Conservation (phyloP, 495 filamentous ascomycete genomes). For the Thermochaetoides thermophila region DNA sequence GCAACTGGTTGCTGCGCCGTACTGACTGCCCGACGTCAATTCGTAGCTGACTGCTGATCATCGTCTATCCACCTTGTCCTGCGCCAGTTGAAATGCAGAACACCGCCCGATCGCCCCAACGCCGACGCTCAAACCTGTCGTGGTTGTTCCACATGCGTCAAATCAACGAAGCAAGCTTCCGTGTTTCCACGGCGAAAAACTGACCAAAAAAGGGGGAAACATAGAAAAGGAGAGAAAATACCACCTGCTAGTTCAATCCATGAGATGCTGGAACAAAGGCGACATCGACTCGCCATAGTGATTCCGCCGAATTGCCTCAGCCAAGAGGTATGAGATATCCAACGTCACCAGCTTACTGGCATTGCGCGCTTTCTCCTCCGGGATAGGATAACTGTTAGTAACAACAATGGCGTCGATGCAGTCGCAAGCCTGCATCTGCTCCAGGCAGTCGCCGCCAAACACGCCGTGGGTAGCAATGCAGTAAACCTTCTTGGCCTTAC, state of each 20-base stretch:
- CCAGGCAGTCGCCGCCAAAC: constrained; percentile 77
- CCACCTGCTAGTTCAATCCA: constrained; percentile 30
- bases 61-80: constrained; percentile 9
- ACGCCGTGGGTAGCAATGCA: constrained; percentile 95
- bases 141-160: constrained; percentile 6
- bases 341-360: constrained; percentile 78
- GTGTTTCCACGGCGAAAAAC: constrained; percentile 2
- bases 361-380: constrained; percentile 48
- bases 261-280: constrained; percentile 60
- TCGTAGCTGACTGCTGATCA: constrained; percentile 21
- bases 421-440: constrained; percentile 78
- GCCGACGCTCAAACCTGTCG: constrained; percentile 19
- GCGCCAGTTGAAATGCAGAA: constrained; percentile 7
- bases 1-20: constrained; percentile 3
- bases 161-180: constrained; percentile 1
- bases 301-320: constrained; percentile 88
- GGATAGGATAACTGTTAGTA: constrained; percentile 90
- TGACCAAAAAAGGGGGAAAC: neutral
- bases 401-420: constrained; percentile 91
- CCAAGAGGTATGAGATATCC: constrained; percentile 71
- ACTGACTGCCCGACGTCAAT: constrained; percentile 14
- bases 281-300: constrained; percentile 86
- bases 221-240: constrained; percentile 6
- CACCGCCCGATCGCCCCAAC: constrained; percentile 12
- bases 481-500: constrained; percentile 84